Evolutionary conservation across 1,139 yeast genomes (phyloP), one percentile per base, ranked within the genome.

Genomic region (Yamadazyma membranifaciens): DNA sequence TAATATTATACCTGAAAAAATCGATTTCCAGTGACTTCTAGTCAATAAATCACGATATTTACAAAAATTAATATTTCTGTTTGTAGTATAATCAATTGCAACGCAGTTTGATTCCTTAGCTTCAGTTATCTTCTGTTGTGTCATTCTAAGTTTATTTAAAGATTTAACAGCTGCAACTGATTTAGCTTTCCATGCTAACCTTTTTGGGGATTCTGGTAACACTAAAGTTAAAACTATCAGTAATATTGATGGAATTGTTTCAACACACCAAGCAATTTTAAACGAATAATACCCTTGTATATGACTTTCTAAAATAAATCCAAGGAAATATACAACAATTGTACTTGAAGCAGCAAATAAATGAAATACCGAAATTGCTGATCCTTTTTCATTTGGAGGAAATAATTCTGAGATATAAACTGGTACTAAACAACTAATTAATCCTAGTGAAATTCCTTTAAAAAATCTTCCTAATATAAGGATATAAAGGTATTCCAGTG

Each of bases 121-220:
- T 3, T 29, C 36, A 12, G 20, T 22, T 4, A 22, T 37, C 32
- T 13, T 40, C 46, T 36, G 53, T 37, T 44, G 51, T 16, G 32
- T 39, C 22, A 43, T 45, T 42, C 45, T 39, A 20, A 43, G 45
- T 41, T 52, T 37, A 17, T 46, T 43, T 32, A 50, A 48, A 22
- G 49, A 59, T 40, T 52, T 53, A 2, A 66, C 65, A 29, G 72
- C 73, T 13, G 51, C 51, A 2, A 38, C 44, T 72, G 73, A 68
- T 37, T 57, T 55, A 1, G 57, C 50, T 33, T 59, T 52, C 0
- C 60, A 45, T 1, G 69, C 71, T 25, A 64, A 49, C 67, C 68
- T 65, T 46, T 57, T 59, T 6, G 74, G 73, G 2, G 69, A 60
- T 40, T 64, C 68, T 1, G 71, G 71, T 4, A 62, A 44, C 37